These are phyloP conservation scores for Rhodotorula sphaerocarpa DNA, from an alignment of 768 basidiomycete species.

Conservation along the genomic window DNA sequence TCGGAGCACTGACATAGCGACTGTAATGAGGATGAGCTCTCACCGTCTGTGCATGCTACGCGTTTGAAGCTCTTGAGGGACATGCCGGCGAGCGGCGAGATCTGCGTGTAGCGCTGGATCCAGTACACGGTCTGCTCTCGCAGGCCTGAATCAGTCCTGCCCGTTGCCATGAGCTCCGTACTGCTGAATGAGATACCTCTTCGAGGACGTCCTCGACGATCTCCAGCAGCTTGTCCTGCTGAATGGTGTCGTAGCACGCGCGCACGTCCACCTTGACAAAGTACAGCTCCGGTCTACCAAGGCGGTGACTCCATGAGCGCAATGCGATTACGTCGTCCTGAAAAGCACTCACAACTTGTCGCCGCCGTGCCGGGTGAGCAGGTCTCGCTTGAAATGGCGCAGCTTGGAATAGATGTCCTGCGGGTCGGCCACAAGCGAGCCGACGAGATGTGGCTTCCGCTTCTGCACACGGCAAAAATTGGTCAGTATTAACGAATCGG, in stretches of 20 bases:
- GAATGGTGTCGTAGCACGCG: constrained; percentile 92
- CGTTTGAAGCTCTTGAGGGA: constrained; percentile 9
- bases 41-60: constrained; percentile 59
- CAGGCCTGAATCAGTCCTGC: background rate
- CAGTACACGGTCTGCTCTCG: constrained; percentile 59
- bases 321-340: background rate
- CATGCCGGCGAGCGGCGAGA: constrained; percentile 51
- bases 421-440: constrained; percentile 71
- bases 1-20: too few relatives aligned
- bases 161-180: too few relatives aligned
- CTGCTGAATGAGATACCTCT: too few relatives aligned
- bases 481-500: constrained; percentile 17
- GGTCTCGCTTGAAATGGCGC: constrained; percentile 57
- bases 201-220: constrained; percentile 67
- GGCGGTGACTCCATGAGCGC: too few relatives aligned
- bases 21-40: constrained; percentile 13
- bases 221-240: constrained; percentile 71
- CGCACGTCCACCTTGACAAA: constrained; percentile 96
- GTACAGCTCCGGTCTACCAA: constrained; percentile 76
- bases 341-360: background rate
- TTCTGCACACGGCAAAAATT: constrained; percentile 47
- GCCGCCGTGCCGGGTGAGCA: constrained; percentile 32
- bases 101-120: constrained; percentile 61
- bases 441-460: constrained; percentile 57
- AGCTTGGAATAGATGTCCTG: constrained; percentile 72